phyloP scores from a whole-genome alignment of 1,139 yeast species.

The Saccharomyces uvarum region DNA sequence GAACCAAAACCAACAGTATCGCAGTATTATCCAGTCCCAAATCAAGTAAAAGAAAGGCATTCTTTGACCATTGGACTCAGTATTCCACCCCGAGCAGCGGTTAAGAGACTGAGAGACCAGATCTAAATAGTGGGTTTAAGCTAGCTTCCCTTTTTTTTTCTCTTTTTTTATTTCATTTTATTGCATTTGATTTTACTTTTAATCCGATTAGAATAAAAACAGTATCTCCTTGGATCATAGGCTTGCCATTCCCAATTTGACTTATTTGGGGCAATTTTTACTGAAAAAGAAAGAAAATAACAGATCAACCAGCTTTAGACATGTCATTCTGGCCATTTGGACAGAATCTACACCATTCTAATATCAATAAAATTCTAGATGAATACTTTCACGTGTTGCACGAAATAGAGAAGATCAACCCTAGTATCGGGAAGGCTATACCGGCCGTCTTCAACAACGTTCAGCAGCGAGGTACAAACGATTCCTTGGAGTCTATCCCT shows the following conservation, averaged over 20 bases:
- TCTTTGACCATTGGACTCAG: background rate
- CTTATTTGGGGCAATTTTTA: background rate
- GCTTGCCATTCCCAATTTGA: background rate
- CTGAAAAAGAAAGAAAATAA: background rate
- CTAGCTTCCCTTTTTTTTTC: background rate
- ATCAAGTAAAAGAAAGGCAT: background rate
- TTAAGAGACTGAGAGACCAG: background rate
- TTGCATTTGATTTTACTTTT: background rate
- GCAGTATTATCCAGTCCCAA: background rate
- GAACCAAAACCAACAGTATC: background rate
- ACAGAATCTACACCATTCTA: constrained; percentile 33
- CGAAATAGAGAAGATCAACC: constrained; percentile 14
- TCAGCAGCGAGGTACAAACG: background rate
- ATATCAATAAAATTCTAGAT: constrained; percentile 33
- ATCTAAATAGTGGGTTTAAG: background rate
- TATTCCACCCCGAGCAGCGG: background rate
- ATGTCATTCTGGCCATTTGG: constrained; percentile 47
- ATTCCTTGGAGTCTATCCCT: background rate
- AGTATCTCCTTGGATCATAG: background rate
- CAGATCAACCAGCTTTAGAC: background rate
- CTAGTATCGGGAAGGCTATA: constrained; percentile 4
- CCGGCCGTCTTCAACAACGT: background rate
- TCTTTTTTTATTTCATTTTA: background rate
- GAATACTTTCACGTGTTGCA: constrained; percentile 32
- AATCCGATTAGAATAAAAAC: background rate